Percentiles rank a stretch among this genome's conserved stretches.
Conservation (phyloP, 179 eudicot genomes). For the Pouteria campechiana region DNA sequence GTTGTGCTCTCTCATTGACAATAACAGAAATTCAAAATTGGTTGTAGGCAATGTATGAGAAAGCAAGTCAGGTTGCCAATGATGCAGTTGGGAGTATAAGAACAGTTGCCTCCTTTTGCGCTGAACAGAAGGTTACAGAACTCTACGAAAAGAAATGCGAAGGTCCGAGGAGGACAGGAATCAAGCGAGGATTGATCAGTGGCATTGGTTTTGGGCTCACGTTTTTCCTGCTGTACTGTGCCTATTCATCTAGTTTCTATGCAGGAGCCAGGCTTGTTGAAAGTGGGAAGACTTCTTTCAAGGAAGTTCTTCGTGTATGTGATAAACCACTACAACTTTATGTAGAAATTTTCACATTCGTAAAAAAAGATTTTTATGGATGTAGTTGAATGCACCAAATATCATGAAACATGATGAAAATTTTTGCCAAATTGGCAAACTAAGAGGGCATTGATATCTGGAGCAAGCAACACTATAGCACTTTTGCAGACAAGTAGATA, state of each 20-base stretch:
- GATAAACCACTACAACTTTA: too few relatives aligned
- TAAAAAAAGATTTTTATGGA: too few relatives aligned
- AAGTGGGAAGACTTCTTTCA: slow-evolving; percentile 19
- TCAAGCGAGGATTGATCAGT: slow-evolving; percentile 28
- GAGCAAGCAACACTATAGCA: too few relatives aligned
- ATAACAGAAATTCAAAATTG: too few relatives aligned
- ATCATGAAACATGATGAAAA: too few relatives aligned
- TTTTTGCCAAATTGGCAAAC: too few relatives aligned
- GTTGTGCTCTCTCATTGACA: too few relatives aligned
- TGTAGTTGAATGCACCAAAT: too few relatives aligned
- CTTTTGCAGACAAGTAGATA: too few relatives aligned
- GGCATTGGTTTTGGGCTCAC: slow-evolving; percentile 37
- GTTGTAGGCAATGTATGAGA: slow-evolving; percentile 28
- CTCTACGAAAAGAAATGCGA: slow-evolving; percentile 29
- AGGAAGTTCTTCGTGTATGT: slow-evolving; percentile 30
- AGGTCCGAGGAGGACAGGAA: slow-evolving; percentile 26
- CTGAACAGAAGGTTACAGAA: slow-evolving; percentile 29
- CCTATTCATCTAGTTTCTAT: slow-evolving; percentile 29
- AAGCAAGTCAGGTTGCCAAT: slow-evolving; percentile 46
- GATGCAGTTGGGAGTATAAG: slow-evolving; percentile 49
- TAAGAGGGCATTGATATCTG: too few relatives aligned
- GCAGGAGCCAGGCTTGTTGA: slow-evolving; percentile 32
- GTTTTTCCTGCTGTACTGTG: slow-evolving; percentile 14
- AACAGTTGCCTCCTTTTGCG: slow-evolving; percentile 42
- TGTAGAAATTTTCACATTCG: too few relatives aligned